Evolutionary conservation across 1,284 basidiomycete species (phyloP).

Genomic region (Sphagnurus paluster): DNA sequence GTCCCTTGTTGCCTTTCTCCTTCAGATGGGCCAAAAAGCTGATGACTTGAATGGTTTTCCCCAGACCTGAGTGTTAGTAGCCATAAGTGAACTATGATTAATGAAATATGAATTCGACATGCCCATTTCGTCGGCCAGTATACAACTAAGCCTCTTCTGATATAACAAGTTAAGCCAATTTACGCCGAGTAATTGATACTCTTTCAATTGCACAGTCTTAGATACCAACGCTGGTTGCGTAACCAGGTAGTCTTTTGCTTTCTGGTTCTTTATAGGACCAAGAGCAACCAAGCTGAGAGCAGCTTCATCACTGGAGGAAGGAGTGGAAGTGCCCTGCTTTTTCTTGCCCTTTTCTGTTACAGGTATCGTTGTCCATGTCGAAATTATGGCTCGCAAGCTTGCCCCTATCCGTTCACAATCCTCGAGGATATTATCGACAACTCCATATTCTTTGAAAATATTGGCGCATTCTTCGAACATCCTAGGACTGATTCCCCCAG

Average conservation of each 20-base stretch:
- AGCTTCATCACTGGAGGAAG: constrained; percentile 50
- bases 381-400: constrained; percentile 65
- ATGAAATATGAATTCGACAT: constrained; percentile 28
- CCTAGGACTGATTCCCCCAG: constrained; percentile 82
- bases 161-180: constrained; percentile 96
- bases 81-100: constrained; percentile 14
- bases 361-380: constrained; percentile 66
- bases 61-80: constrained; percentile 65
- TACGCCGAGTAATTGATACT: constrained; percentile 96
- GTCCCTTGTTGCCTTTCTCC: constrained; percentile 74
- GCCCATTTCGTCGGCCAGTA: constrained; percentile 99
- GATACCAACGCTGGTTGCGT: constrained; percentile 76
- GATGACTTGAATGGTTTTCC: constrained; percentile 99
- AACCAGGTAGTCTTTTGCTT: constrained; percentile 66
- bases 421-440: constrained; percentile 88
- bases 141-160: constrained; percentile 82
- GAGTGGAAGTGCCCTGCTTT: constrained; percentile 28
- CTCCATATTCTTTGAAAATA: constrained; percentile 88
- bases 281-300: constrained; percentile 58
- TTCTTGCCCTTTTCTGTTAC: constrained; percentile 41
- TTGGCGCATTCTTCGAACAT: constrained; percentile 90
- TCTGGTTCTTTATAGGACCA: constrained; percentile 41
- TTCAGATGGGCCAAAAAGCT: constrained; percentile 92
- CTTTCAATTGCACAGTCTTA: constrained; percentile 81
- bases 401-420: constrained; percentile 87